Evolutionary conservation across 2,329 filamentous ascomycete species (phyloP).

Genomic region (Arthrobotrys musiformis): DNA sequence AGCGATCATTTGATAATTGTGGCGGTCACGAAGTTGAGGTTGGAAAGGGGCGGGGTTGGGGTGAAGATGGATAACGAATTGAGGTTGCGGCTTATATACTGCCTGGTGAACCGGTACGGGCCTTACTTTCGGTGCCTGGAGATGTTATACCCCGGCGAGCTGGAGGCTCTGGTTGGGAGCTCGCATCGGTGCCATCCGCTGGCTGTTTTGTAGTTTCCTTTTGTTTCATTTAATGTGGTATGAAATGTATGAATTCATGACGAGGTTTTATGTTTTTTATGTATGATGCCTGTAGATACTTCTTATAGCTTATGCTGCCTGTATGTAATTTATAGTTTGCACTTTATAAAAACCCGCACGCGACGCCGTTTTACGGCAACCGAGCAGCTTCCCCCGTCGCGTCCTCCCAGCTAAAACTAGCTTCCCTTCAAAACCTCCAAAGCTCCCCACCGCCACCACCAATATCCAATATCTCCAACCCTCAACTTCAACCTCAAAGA

Average conservation of each 20-base stretch:
- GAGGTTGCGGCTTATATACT: slow-evolving; percentile 35
- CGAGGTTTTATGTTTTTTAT: too few species aligned
- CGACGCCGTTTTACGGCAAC: too few species aligned
- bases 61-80: slow-evolving; percentile 25
- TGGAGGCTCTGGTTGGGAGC: slow-evolving; percentile 15
- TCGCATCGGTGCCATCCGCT: slow-evolving; percentile 44
- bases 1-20: slow-evolving; percentile 41
- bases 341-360: too few species aligned
- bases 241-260: background rate
- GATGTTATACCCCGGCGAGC: slow-evolving; percentile 31
- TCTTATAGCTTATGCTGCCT: too few species aligned
- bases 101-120: slow-evolving; percentile 30
- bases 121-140: slow-evolving; percentile 32
- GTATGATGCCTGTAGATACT: too few species aligned
- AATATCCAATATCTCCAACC: background rate
- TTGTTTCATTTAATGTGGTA: background rate
- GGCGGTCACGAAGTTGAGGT: slow-evolving; percentile 16
- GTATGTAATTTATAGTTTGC: too few species aligned
- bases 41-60: background rate
- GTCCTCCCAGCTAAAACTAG: too few species aligned
- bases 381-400: too few species aligned
- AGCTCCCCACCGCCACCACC: too few species aligned
- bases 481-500: background rate
- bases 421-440: too few species aligned
- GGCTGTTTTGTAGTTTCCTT: slow-evolving; percentile 16